A percentile compares a stretch with the other conserved stretches of the same genome.
These are phyloP conservation scores for Trichoderma guizhouense DNA, from an alignment of 2,329 filamentous ascomycete genomes.

Conservation along the genomic window DNA sequence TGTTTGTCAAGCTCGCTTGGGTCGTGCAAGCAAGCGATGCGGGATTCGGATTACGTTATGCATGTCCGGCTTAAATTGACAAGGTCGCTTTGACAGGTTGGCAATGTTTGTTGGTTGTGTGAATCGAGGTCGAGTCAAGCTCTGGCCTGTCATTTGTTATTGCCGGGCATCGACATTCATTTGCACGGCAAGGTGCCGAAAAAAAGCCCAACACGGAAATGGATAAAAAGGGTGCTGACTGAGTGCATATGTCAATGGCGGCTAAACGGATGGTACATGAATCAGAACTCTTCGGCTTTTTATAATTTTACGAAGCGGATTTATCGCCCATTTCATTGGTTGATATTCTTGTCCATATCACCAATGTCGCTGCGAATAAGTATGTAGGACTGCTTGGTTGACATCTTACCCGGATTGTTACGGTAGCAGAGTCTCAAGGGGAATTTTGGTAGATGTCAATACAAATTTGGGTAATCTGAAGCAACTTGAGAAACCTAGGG, in stretches of 20 bases:
- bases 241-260: background rate
- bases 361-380: background rate
- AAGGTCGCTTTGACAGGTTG: background rate
- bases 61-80: background rate
- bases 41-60: background rate
- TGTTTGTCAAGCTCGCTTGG: background rate
- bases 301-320: background rate
- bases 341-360: background rate
- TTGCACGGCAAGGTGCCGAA: background rate
- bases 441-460: background rate
- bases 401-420: background rate
- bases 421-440: background rate
- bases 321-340: background rate
- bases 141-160: background rate
- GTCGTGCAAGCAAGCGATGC: background rate
- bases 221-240: background rate
- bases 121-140: background rate
- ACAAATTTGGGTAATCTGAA: background rate
- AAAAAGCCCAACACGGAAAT: background rate
- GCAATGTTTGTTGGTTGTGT: background rate
- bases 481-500: background rate
- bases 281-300: background rate
- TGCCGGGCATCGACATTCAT: background rate
- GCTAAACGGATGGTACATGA: background rate
- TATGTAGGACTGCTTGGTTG: background rate